phyloP scores from a whole-genome alignment of 805 yeast species.

The Wickerhamomyces alni region DNA sequence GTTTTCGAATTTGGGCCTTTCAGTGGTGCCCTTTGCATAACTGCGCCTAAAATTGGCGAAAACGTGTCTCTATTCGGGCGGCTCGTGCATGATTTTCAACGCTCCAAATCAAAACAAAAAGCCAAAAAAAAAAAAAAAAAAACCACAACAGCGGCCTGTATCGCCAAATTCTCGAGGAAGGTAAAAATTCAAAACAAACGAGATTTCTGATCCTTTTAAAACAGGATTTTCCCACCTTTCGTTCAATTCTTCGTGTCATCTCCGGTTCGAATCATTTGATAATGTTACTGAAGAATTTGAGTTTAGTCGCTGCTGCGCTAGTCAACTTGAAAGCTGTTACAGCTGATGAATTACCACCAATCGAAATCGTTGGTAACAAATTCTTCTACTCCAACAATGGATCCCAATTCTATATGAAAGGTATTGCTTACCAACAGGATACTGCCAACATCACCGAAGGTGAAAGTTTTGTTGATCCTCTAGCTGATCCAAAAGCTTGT shows the following conservation, averaged over 20 bases:
- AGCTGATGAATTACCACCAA: constrained; percentile 50
- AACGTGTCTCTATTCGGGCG: too few relatives aligned
- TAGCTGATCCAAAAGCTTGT: constrained; percentile 58
- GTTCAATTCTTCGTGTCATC: too few relatives aligned
- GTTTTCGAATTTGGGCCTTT: neutral
- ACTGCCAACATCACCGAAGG: constrained; percentile 42
- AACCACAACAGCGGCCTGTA: too few relatives aligned
- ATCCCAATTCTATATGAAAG: constrained; percentile 70
- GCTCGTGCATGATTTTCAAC: too few relatives aligned
- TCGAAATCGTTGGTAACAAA: constrained; percentile 72
- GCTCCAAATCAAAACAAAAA: too few relatives aligned
- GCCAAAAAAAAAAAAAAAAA: too few relatives aligned
- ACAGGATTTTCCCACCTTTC: too few relatives aligned
- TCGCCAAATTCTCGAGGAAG: too few relatives aligned
- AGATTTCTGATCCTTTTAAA: too few relatives aligned
- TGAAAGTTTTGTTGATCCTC: constrained; percentile 56
- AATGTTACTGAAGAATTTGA: constrained; percentile 29
- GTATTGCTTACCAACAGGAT: constrained; percentile 77
- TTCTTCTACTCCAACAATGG: constrained; percentile 74
- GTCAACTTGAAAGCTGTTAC: constrained; percentile 24
- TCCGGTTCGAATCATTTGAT: too few relatives aligned
- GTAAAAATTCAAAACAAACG: neutral
- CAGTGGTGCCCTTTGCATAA: too few relatives aligned
- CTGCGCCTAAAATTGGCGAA: too few relatives aligned
- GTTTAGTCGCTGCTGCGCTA: constrained; percentile 30